Evolutionary conservation across 768 basidiomycete species (phyloP), one percentile per base, ranked within the genome.

Genomic region (Tephrocybe sp.): DNA sequence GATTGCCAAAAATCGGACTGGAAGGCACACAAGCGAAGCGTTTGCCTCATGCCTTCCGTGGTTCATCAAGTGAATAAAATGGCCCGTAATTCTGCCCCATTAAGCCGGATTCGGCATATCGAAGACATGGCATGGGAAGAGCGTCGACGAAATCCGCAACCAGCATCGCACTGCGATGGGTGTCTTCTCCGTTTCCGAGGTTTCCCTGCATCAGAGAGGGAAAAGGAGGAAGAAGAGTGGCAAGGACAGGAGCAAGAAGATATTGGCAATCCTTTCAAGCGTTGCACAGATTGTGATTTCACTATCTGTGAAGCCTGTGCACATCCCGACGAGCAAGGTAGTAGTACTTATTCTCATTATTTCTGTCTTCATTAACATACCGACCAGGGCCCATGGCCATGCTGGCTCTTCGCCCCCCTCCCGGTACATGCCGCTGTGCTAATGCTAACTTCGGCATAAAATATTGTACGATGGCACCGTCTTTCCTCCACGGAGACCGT

Each of bases 11-110:
- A 52, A 43, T 37, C 16, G 7, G 59, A 60, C 26, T 59, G 59
- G 59, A 60, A 60, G 30, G 51, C 41, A 21, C 59, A 60, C 28
- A 60, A 60, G 37, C 49, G 57, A 44, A 56, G 57, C 18, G 51
- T 57, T 41, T 60, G 59, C 54, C 35, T 26, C 19, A 60, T 56
- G 28, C 51, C 59, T 2, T 46, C 59, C 4, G 12, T 60, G 1
- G 18, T 59, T 9, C 51, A 56, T 12, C 42, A 51, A 32, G 5
- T 58, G 11, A 54, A 60, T 19, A 58, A 52, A 28, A 22, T 51
- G 38, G 30, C 58, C 15, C 34, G 53, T 31, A 47, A 41, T 27
- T 54, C 52, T 25, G 44, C 32, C 11, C 5, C 44, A n/a, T 16
- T 12, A 25, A 26, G 24, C 32, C 32, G 44, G 44, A 36, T 15